Percentiles rank a stretch among this genome's conserved stretches.
Conservation (phyloP, 1,284 basidiomycete species). For the Fomitopsis pinicola region DNA sequence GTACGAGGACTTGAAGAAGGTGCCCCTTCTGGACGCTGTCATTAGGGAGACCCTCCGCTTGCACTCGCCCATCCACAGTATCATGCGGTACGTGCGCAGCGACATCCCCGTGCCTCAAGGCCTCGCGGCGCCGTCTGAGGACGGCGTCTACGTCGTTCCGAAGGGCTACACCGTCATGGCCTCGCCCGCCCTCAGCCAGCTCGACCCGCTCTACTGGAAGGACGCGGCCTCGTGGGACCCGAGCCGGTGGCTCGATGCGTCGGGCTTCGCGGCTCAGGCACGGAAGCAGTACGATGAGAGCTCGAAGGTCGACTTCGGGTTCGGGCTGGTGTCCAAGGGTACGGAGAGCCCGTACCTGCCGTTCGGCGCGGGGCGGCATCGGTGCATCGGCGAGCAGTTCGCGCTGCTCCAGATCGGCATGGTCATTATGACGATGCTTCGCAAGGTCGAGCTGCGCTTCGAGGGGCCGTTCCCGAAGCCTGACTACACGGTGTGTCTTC, state of each 20-base stretch:
- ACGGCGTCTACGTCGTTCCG: constrained; percentile 79
- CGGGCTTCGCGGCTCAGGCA: constrained; percentile 74
- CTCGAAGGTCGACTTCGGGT: constrained; percentile 95
- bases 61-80: constrained; percentile 92
- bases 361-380: constrained; percentile 93
- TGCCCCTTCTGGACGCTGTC: constrained; percentile 85
- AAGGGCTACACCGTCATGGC: constrained; percentile 91
- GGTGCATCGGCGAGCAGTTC: constrained; percentile 97
- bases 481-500: constrained; percentile 81
- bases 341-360: constrained; percentile 92
- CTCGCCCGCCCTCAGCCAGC: constrained; percentile 84
- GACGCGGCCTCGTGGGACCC: constrained; percentile 77
- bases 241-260: constrained; percentile 78
- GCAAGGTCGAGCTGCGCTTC: constrained; percentile 73
- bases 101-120: constrained; percentile 83
- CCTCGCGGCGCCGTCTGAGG: constrained; percentile 75
- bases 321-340: constrained; percentile 90
- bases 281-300: constrained; percentile 74
- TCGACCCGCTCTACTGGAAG: constrained; percentile 85
- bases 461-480: constrained; percentile 70
- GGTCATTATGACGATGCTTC: constrained; percentile 77
- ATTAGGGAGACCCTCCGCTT: constrained; percentile 92
- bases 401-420: constrained; percentile 93
- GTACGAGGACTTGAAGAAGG: constrained; percentile 82
- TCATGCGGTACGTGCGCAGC: constrained; percentile 85